Evolutionary conservation across 306 rosid genomes (phyloP).

Genomic region (Sophora flavescens): DNA sequence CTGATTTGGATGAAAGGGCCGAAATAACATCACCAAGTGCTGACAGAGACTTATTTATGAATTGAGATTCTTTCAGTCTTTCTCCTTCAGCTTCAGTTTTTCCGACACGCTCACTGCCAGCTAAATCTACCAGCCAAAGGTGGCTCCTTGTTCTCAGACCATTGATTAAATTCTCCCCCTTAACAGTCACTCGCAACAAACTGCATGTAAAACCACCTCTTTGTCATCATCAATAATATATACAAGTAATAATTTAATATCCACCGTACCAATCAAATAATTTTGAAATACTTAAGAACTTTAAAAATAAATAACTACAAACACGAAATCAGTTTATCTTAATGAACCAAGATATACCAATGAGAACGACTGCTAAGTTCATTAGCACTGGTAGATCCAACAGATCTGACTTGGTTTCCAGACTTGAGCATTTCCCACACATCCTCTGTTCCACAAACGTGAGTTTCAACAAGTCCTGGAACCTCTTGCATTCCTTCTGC

Average conservation of each 20-base stretch:
- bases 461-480: conserved; percentile 91
- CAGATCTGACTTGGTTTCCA: conserved; percentile 87
- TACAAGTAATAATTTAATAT: not conserved
- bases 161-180: conserved; percentile 78
- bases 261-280: conserved; percentile 7
- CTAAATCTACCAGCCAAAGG: conserved; percentile 98
- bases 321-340: not conserved
- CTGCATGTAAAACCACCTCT: conserved; percentile 55
- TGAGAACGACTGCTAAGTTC: conserved; percentile 99
- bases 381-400: conserved; percentile 95
- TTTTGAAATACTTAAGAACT: conserved; percentile 13
- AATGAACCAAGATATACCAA: conserved; percentile 62
- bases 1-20: conserved; percentile 90
- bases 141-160: conserved; percentile 88
- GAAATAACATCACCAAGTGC: conserved; percentile 97
- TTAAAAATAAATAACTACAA: not conserved
- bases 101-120: conserved; percentile 98
- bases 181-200: conserved; percentile 85
- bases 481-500: conserved; percentile 97
- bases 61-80: conserved; percentile 96
- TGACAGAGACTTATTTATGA: conserved; percentile 92
- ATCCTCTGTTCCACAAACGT: conserved; percentile 68
- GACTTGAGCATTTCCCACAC: conserved; percentile 89
- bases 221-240: conserved; percentile 31
- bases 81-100: conserved; percentile 98